A percentile compares a stretch with the other conserved stretches of the same genome.
Evolutionary conservation across 2,329 filamentous ascomycete species (phyloP).

Genomic region (Colletotrichum viniferum): DNA sequence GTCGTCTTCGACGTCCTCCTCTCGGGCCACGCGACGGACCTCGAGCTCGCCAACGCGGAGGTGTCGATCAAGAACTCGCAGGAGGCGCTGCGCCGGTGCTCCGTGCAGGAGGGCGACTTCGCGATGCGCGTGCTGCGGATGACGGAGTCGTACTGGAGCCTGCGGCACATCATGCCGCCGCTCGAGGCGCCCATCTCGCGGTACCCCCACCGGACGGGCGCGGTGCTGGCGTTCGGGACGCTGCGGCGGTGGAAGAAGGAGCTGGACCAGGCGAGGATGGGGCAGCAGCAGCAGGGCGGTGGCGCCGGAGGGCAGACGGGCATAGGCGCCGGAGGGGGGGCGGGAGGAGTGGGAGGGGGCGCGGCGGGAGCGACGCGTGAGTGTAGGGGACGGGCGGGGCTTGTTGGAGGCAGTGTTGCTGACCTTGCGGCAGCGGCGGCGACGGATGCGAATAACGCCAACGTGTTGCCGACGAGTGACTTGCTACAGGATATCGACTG

Average conservation of each 20-base stretch:
- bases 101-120: conserved; percentile 54
- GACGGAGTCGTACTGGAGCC: conserved; percentile 54
- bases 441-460: background rate
- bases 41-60: conserved; percentile 19
- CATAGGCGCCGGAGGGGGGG: background rate
- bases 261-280: conserved; percentile 36
- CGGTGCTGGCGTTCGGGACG: conserved; percentile 55
- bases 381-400: background rate
- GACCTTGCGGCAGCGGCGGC: conserved; percentile 13
- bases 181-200: conserved; percentile 43
- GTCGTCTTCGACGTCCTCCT: conserved; percentile 40
- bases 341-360: background rate
- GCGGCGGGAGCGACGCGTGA: conserved; percentile 7
- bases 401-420: conserved; percentile 8
- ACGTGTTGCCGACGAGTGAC: conserved; percentile 27
- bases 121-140: conserved; percentile 48
- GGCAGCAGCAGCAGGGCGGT: background rate
- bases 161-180: conserved; percentile 39
- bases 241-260: conserved; percentile 49
- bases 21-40: conserved; percentile 29
- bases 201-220: conserved; percentile 51
- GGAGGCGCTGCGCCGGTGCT: conserved; percentile 43
- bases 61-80: conserved; percentile 16
- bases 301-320: conserved; percentile 9
- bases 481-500: conserved; percentile 52